phyloP scores from a whole-genome alignment of 2,329 filamentous ascomycete genomes.

The Alternaria consortialis region DNA sequence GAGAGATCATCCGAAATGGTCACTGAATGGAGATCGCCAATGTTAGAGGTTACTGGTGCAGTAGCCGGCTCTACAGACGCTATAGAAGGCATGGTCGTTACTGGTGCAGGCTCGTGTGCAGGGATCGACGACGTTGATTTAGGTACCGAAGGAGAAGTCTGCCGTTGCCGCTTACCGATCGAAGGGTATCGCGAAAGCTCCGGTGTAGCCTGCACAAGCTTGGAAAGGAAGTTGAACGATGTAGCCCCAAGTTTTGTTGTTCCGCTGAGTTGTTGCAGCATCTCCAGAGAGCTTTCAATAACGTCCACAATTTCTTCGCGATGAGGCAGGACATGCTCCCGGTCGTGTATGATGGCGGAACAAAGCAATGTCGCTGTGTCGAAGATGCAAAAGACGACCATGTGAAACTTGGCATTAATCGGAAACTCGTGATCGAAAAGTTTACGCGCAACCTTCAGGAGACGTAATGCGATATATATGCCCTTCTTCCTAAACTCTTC shows the following conservation, averaged over 20 bases:
- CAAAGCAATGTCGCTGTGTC: conserved; percentile 62
- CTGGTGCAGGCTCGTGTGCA: background rate
- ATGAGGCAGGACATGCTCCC: conserved; percentile 52
- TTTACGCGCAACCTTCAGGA: conserved; percentile 53
- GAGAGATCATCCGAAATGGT: conserved; percentile 27
- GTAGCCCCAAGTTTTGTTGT: conserved; percentile 41
- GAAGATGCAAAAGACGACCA: conserved; percentile 62
- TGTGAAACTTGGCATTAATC: conserved; percentile 60
- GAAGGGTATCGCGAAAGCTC: conserved; percentile 27
- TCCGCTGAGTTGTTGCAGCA: conserved; percentile 42
- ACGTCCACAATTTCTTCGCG: conserved; percentile 54
- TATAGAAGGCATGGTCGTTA: background rate
- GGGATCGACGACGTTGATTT: background rate
- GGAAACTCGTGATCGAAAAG: conserved; percentile 59
- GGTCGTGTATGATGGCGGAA: conserved; percentile 62
- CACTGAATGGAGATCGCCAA: background rate
- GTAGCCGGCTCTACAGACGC: background rate
- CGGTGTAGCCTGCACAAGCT: conserved; percentile 41
- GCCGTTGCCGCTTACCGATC: conserved; percentile 30
- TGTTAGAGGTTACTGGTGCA: background rate
- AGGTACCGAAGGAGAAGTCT: conserved; percentile 5
- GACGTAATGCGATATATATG: conserved; percentile 56
- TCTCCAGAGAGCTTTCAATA: conserved; percentile 47
- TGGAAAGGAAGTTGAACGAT: conserved; percentile 44
- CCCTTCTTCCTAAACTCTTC: conserved; percentile 54